A percentile compares a stretch with the other conserved stretches of the same genome.
Conservation (phyloP, 2,329 filamentous ascomycete genomes). For the Monosporascus sp. region DNA sequence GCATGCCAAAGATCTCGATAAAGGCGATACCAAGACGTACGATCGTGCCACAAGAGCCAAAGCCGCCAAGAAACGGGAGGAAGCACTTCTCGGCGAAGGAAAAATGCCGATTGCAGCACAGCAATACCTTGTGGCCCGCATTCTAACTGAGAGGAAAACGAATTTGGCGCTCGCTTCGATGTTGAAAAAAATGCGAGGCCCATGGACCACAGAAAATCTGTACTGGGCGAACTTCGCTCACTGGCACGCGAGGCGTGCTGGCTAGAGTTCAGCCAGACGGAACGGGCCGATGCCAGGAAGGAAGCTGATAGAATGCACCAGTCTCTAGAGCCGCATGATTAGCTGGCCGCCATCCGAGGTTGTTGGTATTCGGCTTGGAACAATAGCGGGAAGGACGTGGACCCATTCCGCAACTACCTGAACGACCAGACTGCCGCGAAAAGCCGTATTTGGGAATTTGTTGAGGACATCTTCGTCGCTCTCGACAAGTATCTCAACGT, state of each 20-base stretch:
- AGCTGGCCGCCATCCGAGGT: not conserved
- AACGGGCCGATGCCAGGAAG: not conserved
- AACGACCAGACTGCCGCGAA: not conserved
- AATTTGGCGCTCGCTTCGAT: not conserved
- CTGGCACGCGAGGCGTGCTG: not conserved
- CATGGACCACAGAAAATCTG: not conserved
- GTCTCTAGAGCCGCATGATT: not conserved
- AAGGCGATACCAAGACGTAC: not conserved
- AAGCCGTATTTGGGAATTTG: not conserved
- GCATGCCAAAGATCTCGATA: not conserved
- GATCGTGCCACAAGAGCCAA: not conserved
- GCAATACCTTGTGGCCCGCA: not conserved
- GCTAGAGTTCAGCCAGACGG: not conserved
- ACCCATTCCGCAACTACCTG: not conserved
- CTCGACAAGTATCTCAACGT: slow-evolving; percentile 6
- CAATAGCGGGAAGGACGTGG: not conserved
- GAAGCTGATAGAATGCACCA: not conserved
- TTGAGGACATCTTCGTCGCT: not conserved
- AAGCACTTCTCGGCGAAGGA: not conserved
- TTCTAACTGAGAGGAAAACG: not conserved
- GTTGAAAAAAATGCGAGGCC: not conserved
- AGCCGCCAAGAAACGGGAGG: not conserved
- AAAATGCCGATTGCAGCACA: not conserved
- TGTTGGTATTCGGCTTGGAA: not conserved
- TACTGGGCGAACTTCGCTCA: not conserved